Base-by-base conservation (phyloP, 2,329 filamentous ascomycete genomes). In the Eurotiales sp. region DNA sequence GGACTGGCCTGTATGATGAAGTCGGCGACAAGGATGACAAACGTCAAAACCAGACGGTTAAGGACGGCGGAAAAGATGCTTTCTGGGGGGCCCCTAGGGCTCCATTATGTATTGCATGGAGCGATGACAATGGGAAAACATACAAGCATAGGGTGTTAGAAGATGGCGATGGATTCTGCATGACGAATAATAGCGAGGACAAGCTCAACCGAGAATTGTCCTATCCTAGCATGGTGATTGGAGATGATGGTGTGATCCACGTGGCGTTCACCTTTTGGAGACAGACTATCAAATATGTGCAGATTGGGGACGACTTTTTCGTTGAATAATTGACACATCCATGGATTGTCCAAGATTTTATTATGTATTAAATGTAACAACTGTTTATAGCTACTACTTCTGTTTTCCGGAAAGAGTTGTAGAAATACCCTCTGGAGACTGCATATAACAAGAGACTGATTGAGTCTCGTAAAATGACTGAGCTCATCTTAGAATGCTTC, bases 161-260 rank as follows among this genome's bases (percentile, higher is more conserved):
- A 39, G 72, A 73, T 3, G 72, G 73, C 0, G 72, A 76, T 55
- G 74, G 74, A 0, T 75, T 70, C 22, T 76, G 74, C 45, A 66
- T 74, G 61, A 76, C 72, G 0, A 76, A 76, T 52, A 73, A 74
- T 46, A 73, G 69, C 0, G 61, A 62, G 8, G 63, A 71, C 1
- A 70, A 71, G 39, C 62, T 68, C 2, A 76, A 76, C 22, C 58
- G 72, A 7, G 73, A 76, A 51, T 41, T 76, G 29, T 74, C 71
- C 21, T 76, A 76, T 46, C 73, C 72, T 0, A 74, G 72, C 54
- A 73, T 76, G 27, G 55, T 64, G 1, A 58, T 72, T 17, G 55
- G 58, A 7, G 52, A 55, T 2, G 56, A 21, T 0, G 63, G 57
- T 4, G 40, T 58, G 3, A 58, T 65, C 8, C 70, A 75, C 52